Conservation (phyloP, 352 stramenopile species). For the Sclerospora graminicola region DNA sequence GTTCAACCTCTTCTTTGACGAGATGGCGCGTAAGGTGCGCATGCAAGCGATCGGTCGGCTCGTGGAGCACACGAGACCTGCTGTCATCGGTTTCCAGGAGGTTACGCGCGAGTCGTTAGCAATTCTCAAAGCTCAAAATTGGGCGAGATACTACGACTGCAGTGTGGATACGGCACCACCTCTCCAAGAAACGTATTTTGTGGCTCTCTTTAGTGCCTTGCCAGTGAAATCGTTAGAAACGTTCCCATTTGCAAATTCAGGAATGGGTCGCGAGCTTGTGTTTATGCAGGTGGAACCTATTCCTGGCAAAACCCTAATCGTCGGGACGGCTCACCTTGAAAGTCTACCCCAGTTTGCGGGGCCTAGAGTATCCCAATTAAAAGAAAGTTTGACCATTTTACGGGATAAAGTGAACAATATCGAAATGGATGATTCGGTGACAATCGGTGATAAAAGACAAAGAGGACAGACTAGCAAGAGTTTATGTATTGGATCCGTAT, state of each 20-base stretch:
- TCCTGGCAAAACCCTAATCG: constrained; percentile 33
- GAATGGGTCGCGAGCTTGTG: constrained; percentile 67
- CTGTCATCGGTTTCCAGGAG: constrained; percentile 70
- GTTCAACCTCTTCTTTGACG: constrained; percentile 74
- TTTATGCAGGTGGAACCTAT: constrained; percentile 40
- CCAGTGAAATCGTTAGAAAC: constrained; percentile 47
- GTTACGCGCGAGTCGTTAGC: constrained; percentile 50
- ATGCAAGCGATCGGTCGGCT: constrained; percentile 50
- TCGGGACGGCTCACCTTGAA: constrained; percentile 63
- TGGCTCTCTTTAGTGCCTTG: constrained; percentile 67
- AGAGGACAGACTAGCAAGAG: background rate
- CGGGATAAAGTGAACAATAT: constrained; percentile 28
- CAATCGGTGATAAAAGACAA: constrained; percentile 4
- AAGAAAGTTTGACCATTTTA: constrained; percentile 39
- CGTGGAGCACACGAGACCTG: constrained; percentile 40
- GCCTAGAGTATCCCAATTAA: constrained; percentile 40
- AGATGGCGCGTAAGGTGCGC: constrained; percentile 38
- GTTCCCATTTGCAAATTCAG: constrained; percentile 57
- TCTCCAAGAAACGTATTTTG: constrained; percentile 67
- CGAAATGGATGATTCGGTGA: constrained; percentile 4
- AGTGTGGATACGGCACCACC: constrained; percentile 54
- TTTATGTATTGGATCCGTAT: constrained; percentile 43
- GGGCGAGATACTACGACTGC: constrained; percentile 70
- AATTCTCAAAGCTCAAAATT: constrained; percentile 44
- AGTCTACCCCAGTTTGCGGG: constrained; percentile 47